These are phyloP conservation scores for Durotheca rogersii DNA, from an alignment of 495 filamentous ascomycete species.

Conservation along the genomic window DNA sequence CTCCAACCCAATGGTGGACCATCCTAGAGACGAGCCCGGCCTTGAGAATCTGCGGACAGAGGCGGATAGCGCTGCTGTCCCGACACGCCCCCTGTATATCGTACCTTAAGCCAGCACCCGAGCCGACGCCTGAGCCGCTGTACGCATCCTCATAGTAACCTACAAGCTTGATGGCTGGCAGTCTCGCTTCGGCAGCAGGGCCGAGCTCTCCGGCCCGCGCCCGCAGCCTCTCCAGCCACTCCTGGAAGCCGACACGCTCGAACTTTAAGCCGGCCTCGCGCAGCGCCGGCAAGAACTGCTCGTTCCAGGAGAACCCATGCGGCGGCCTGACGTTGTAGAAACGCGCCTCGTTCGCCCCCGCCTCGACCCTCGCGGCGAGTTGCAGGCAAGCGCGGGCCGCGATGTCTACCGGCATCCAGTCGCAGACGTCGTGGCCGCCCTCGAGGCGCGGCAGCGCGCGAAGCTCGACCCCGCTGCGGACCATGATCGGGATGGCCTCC, in stretches of 20 bases:
- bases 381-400: slow-evolving; percentile 52
- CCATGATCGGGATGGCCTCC: slow-evolving; percentile 58
- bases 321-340: slow-evolving; percentile 55
- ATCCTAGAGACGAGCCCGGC: slow-evolving; percentile 28
- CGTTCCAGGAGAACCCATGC: slow-evolving; percentile 47
- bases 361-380: slow-evolving; percentile 38
- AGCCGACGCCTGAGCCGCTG: slow-evolving; percentile 9
- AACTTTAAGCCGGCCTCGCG: slow-evolving; percentile 44
- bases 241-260: slow-evolving; percentile 42
- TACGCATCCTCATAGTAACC: slow-evolving; percentile 51
- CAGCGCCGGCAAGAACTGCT: slow-evolving; percentile 45
- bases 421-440: slow-evolving; percentile 40
- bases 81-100: slow-evolving; percentile 23
- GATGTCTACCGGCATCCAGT: slow-evolving; percentile 60
- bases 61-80: slow-evolving; percentile 24
- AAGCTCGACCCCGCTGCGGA: slow-evolving; percentile 53
- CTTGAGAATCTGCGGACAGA: slow-evolving; percentile 24
- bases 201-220: slow-evolving; percentile 35
- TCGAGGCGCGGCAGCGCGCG: slow-evolving; percentile 51
- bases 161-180: slow-evolving; percentile 49
- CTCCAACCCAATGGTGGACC: slow-evolving; percentile 25
- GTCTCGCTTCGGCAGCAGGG: slow-evolving; percentile 32
- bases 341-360: not conserved
- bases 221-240: slow-evolving; percentile 51
- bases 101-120: slow-evolving; percentile 14